Conservation (phyloP, 352 stramenopile genomes). For the Globisporangium middletonii region DNA sequence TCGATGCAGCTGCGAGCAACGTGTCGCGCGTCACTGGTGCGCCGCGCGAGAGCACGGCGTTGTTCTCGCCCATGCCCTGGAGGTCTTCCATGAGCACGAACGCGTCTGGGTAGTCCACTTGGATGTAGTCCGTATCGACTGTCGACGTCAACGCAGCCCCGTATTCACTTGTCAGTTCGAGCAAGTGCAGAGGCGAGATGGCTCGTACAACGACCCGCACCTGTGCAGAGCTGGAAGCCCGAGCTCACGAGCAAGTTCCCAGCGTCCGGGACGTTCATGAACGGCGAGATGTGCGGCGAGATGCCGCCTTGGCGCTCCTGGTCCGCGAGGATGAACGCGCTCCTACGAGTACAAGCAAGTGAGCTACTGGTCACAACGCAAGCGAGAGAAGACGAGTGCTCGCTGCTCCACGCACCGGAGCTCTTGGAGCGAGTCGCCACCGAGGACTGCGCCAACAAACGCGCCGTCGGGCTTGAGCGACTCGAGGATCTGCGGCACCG, state of each 20-base stretch:
- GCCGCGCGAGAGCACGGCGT: slow-evolving; percentile 71
- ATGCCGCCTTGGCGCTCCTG: slow-evolving; percentile 94
- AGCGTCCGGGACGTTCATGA: slow-evolving; percentile 94
- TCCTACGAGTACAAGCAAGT: slow-evolving; percentile 30
- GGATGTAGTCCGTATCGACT: slow-evolving; percentile 96
- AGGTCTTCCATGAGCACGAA: slow-evolving; percentile 96
- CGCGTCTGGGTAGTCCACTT: slow-evolving; percentile 92
- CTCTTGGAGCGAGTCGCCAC: slow-evolving; percentile 94
- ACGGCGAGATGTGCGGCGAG: slow-evolving; percentile 93
- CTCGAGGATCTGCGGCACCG: slow-evolving; percentile 41
- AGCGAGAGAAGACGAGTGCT: too few species aligned
- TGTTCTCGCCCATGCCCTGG: slow-evolving; percentile 95
- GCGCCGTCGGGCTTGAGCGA: slow-evolving; percentile 95
- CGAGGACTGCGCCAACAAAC: slow-evolving; percentile 95
- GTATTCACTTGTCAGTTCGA: too few species aligned
- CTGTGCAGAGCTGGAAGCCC: slow-evolving; percentile 92
- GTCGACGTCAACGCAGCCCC: background rate
- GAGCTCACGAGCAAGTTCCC: slow-evolving; percentile 89
- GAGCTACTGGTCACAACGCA: background rate
- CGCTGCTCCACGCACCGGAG: slow-evolving; percentile 56
- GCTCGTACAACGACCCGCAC: slow-evolving; percentile 14
- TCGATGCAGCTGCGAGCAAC: slow-evolving; percentile 90
- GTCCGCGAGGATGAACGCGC: slow-evolving; percentile 92
- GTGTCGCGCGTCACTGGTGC: slow-evolving; percentile 84
- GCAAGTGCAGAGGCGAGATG: too few species aligned